Conservation (phyloP, 1,284 basidiomycete species). For the Ustanciosporium gigantosporum region DNA sequence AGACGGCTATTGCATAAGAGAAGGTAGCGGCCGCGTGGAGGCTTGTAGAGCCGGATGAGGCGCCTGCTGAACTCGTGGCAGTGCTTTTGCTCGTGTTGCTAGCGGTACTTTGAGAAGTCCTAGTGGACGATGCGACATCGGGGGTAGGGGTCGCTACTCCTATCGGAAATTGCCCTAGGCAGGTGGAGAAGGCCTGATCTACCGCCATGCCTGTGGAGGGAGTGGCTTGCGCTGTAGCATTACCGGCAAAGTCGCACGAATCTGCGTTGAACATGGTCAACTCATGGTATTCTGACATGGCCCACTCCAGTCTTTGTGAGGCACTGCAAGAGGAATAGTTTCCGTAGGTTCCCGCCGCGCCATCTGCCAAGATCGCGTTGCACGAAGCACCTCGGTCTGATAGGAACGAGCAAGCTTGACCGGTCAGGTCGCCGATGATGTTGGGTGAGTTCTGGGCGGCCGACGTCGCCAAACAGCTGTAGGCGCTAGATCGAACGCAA, state of each 20-base stretch:
- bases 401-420: slow-evolving; percentile 73
- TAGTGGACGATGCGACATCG: no score
- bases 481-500: slow-evolving; percentile 70
- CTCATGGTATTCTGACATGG: slow-evolving; percentile 80
- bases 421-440: slow-evolving; percentile 72
- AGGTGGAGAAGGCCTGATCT: slow-evolving; percentile 70
- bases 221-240: slow-evolving; percentile 73
- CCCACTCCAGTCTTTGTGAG: slow-evolving; percentile 68
- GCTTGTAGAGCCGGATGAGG: no score
- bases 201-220: slow-evolving; percentile 67
- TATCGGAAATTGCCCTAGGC: slow-evolving; percentile 69
- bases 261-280: slow-evolving; percentile 67
- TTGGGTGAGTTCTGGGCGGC: slow-evolving; percentile 69
- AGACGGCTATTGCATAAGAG: background rate
- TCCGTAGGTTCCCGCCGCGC: slow-evolving; percentile 76
- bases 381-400: slow-evolving; percentile 67
- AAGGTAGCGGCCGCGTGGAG: no score
- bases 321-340: slow-evolving; percentile 74
- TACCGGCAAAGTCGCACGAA: slow-evolving; percentile 76
- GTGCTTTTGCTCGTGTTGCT: no score
- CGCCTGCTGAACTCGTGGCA: no score
- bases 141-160: slow-evolving; percentile 51
- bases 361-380: slow-evolving; percentile 73
- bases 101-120: no score
- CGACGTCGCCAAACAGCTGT: slow-evolving; percentile 75